A percentile compares a stretch with the other conserved stretches of the same genome.
phyloP scores from a whole-genome alignment of 2,329 filamentous ascomycete genomes.

The Cladosporium cucumerinum region DNA sequence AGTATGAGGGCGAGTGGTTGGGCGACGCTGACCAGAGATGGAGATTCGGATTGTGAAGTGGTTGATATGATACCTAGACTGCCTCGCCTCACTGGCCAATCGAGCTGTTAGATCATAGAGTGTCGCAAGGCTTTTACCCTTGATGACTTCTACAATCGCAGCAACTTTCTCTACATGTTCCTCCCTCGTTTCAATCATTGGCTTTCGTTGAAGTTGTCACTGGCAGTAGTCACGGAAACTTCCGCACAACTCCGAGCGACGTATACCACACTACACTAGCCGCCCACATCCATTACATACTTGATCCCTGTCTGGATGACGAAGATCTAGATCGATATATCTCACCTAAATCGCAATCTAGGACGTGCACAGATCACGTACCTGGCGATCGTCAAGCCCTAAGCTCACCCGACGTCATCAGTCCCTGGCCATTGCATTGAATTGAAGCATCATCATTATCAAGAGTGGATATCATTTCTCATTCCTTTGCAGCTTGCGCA shows the following conservation, averaged over 20 bases:
- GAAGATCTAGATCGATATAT: slow-evolving; percentile 1
- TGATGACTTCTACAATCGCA: neutral
- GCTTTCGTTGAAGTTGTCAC: neutral
- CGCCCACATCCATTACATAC: neutral
- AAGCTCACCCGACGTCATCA: neutral
- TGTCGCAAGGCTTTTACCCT: no score
- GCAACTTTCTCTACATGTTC: neutral
- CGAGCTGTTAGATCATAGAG: neutral
- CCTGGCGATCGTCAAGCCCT: slow-evolving; percentile 3
- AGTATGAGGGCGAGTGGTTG: slow-evolving; percentile 54
- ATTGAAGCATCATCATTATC: slow-evolving; percentile 1
- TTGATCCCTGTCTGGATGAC: neutral
- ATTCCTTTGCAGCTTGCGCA: neutral
- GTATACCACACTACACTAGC: neutral
- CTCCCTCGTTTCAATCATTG: neutral
- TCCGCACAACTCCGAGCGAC: neutral
- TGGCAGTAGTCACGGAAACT: neutral
- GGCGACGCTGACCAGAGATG: slow-evolving; percentile 64
- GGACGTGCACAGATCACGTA: neutral
- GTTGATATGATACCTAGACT: neutral
- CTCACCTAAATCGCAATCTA: neutral
- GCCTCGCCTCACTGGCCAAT: neutral
- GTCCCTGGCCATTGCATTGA: slow-evolving; percentile 2
- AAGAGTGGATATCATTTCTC: neutral
- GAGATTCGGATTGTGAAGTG: slow-evolving; percentile 51